Conservation (phyloP, 441 rosid species). For the Pelargonium myrrhifolium region DNA sequence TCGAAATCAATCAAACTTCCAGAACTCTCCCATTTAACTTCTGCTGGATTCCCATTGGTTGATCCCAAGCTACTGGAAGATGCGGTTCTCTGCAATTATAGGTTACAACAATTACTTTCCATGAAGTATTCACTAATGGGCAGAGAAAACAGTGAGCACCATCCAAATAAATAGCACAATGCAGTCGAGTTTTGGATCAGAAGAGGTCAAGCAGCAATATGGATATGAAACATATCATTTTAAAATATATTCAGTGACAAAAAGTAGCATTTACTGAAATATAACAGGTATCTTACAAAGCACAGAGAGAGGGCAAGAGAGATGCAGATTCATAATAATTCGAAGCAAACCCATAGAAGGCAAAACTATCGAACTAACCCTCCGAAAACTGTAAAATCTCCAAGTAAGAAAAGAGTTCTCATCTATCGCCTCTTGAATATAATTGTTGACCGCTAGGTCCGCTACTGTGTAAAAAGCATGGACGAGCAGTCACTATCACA, state of each 20-base stretch:
- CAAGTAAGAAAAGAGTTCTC: background rate
- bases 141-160: too few species aligned
- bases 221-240: too few species aligned
- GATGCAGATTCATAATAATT: background rate
- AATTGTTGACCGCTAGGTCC: background rate
- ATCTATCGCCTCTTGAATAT: background rate
- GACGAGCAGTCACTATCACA: background rate
- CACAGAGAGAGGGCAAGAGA: background rate
- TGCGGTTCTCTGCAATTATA: conserved; percentile 56
- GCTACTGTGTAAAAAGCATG: background rate
- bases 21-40: conserved; percentile 53
- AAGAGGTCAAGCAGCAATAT: too few species aligned
- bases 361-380: too few species aligned
- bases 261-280: too few species aligned
- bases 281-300: background rate
- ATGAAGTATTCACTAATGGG: too few species aligned
- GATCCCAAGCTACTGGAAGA: conserved; percentile 66
- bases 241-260: too few species aligned
- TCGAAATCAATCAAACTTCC: conserved; percentile 90
- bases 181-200: too few species aligned
- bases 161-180: too few species aligned
- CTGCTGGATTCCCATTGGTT: conserved; percentile 44
- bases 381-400: too few species aligned
- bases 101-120: background rate
- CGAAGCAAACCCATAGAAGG: too few species aligned